These are phyloP conservation scores for Rostrohypoxylon terebratum DNA, from an alignment of 495 filamentous ascomycete genomes.

Conservation along the genomic window DNA sequence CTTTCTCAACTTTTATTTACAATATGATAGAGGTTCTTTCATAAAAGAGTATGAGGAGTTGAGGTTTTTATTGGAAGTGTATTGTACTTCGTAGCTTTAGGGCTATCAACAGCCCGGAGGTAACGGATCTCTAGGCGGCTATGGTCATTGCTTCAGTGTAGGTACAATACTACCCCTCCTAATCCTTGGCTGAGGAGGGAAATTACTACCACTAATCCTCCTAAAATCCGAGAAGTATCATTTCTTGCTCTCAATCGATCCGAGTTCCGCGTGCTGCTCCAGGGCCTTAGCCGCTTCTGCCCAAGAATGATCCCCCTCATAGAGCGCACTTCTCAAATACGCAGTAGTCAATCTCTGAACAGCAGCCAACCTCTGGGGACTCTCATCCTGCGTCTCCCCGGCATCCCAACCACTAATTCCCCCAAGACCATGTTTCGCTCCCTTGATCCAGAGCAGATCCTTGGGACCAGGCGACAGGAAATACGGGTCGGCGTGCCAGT, in stretches of 20 bases:
- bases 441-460: slow-evolving; percentile 52
- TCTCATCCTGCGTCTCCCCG: slow-evolving; percentile 56
- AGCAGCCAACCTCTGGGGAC: slow-evolving; percentile 50
- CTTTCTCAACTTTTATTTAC: no score
- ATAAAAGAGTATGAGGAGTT: no score
- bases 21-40: no score
- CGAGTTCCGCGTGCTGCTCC: slow-evolving; percentile 46
- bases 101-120: no score
- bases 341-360: slow-evolving; percentile 58
- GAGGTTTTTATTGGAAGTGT: no score
- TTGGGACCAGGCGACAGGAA: slow-evolving; percentile 52
- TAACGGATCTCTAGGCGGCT: no score
- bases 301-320: slow-evolving; percentile 54
- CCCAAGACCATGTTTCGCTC: slow-evolving; percentile 54
- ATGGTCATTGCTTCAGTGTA: no score
- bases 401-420: slow-evolving; percentile 58
- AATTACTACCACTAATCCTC: background rate
- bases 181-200: no score
- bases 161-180: background rate
- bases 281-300: slow-evolving; percentile 48
- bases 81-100: no score
- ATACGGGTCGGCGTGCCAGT: slow-evolving; percentile 59
- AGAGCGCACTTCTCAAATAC: slow-evolving; percentile 55
- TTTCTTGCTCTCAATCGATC: slow-evolving; percentile 51
- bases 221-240: background rate